Conservation (phyloP, 2,329 filamentous ascomycete species). For the Fusarium multiceps region DNA sequence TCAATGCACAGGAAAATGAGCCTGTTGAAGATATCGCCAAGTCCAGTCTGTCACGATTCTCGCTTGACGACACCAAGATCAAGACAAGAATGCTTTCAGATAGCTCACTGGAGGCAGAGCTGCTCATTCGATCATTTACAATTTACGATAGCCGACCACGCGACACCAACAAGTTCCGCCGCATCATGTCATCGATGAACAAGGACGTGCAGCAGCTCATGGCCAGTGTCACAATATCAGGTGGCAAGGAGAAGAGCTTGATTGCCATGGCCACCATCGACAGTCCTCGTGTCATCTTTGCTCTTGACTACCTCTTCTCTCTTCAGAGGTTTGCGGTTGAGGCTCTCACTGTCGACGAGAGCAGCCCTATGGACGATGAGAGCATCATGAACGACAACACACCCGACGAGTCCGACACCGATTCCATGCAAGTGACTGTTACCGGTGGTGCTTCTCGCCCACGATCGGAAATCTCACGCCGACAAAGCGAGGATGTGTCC, state of each 20-base stretch:
- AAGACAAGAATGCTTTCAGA: slow-evolving; percentile 96
- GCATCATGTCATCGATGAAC: slow-evolving; percentile 98
- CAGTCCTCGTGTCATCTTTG: slow-evolving; percentile 93
- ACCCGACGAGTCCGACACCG: slow-evolving; percentile 68
- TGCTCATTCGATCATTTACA: slow-evolving; percentile 93
- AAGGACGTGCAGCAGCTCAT: slow-evolving; percentile 97
- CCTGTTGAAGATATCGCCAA: slow-evolving; percentile 82
- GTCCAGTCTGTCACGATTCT: slow-evolving; percentile 92
- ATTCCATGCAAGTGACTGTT: slow-evolving; percentile 64
- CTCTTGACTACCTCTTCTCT: slow-evolving; percentile 93
- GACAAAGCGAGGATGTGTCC: slow-evolving; percentile 36
- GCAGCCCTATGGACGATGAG: slow-evolving; percentile 61
- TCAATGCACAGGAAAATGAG: slow-evolving; percentile 78
- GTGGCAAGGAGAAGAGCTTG: slow-evolving; percentile 81
- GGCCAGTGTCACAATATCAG: slow-evolving; percentile 94
- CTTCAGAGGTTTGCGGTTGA: slow-evolving; percentile 84
- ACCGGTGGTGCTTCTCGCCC: slow-evolving; percentile 52
- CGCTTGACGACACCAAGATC: slow-evolving; percentile 89
- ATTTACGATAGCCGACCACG: slow-evolving; percentile 90
- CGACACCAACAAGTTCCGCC: slow-evolving; percentile 94
- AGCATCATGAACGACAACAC: slow-evolving; percentile 63
- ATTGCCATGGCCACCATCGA: slow-evolving; percentile 95
- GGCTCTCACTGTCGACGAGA: slow-evolving; percentile 72
- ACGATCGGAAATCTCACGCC: slow-evolving; percentile 45
- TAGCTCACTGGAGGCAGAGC: slow-evolving; percentile 89